Percentiles rank a stretch among this genome's conserved stretches.
Evolutionary conservation across 192 early-diverging fungal genomes (phyloP).

Genomic region (Nowakowskiella sp.): DNA sequence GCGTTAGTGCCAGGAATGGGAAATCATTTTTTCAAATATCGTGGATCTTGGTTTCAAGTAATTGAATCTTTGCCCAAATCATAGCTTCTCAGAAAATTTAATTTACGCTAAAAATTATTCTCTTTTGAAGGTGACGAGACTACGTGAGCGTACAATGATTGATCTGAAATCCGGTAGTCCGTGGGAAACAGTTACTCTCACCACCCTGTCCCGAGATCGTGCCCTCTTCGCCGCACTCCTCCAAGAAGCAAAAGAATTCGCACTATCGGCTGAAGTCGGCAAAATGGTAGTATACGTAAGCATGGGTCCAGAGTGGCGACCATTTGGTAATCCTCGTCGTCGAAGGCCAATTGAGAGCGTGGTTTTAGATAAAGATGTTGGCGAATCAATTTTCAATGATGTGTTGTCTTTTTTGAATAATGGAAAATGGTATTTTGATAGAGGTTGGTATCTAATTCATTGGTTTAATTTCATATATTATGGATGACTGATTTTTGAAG

Average conservation of each 20-base stretch:
- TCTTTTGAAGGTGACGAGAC: constrained; percentile 51
- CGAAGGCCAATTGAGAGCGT: constrained; percentile 63
- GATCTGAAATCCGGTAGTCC: constrained; percentile 87
- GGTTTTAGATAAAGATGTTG: constrained; percentile 60
- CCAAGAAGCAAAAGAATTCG: constrained; percentile 69
- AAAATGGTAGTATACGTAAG: constrained; percentile 94
- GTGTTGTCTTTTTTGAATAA: constrained; percentile 25
- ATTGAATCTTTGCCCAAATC: background rate
- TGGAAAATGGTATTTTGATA: background rate
- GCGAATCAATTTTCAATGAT: constrained; percentile 59
- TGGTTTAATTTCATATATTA: too few species aligned
- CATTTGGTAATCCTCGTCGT: constrained; percentile 87
- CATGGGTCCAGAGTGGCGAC: constrained; percentile 93
- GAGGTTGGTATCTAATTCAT: too few species aligned
- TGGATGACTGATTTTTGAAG: constrained; percentile 76
- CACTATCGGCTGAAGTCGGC: constrained; percentile 83
- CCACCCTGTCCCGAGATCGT: constrained; percentile 77
- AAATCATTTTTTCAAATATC: constrained; percentile 76
- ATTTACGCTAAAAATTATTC: background rate
- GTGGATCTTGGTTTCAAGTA: constrained; percentile 70
- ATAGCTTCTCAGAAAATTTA: too few species aligned
- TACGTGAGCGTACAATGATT: constrained; percentile 79
- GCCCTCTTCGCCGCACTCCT: constrained; percentile 68
- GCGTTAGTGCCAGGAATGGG: constrained; percentile 88
- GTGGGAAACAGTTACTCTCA: constrained; percentile 90